Evolutionary conservation across 257 asterid species (phyloP).

Genomic region (Solanum sejunctum): DNA sequence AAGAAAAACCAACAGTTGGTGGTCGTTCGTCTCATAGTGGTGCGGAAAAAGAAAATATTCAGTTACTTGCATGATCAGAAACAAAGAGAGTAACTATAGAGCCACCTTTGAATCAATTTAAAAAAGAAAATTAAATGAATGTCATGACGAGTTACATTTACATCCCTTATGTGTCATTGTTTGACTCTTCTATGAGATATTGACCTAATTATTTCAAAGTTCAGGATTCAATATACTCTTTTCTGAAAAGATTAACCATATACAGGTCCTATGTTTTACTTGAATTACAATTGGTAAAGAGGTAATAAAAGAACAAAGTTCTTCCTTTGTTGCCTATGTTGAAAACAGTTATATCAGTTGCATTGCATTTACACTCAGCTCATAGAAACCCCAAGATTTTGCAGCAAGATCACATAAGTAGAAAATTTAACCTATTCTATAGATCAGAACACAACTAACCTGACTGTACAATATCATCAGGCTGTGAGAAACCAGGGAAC

Average conservation of each 20-base stretch:
- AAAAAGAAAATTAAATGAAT: not conserved
- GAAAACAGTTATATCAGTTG: not conserved
- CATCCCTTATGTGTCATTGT: not conserved
- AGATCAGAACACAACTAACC: slow-evolving; percentile 26
- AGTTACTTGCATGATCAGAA: not conserved
- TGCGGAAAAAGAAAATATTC: not conserved
- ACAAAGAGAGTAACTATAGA: not conserved
- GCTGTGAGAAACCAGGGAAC: slow-evolving; percentile 59
- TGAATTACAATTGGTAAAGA: not conserved
- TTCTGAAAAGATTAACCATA: not conserved
- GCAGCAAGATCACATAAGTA: not conserved
- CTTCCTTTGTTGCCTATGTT: not conserved
- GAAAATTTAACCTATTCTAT: not conserved
- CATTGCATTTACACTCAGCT: not conserved
- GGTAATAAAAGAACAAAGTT: not conserved
- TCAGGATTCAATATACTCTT: not conserved
- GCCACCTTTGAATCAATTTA: not conserved
- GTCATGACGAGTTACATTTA: not conserved
- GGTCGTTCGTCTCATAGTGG: not conserved
- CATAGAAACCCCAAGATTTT: not conserved
- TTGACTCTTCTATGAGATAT: not conserved
- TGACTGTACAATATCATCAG: slow-evolving; percentile 46
- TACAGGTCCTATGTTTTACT: not conserved
- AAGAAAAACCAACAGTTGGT: not conserved
- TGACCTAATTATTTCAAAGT: not conserved